These are phyloP conservation scores for Papiliotrema fonsecae DNA, from an alignment of 1,284 basidiomycete species.

Conservation along the genomic window DNA sequence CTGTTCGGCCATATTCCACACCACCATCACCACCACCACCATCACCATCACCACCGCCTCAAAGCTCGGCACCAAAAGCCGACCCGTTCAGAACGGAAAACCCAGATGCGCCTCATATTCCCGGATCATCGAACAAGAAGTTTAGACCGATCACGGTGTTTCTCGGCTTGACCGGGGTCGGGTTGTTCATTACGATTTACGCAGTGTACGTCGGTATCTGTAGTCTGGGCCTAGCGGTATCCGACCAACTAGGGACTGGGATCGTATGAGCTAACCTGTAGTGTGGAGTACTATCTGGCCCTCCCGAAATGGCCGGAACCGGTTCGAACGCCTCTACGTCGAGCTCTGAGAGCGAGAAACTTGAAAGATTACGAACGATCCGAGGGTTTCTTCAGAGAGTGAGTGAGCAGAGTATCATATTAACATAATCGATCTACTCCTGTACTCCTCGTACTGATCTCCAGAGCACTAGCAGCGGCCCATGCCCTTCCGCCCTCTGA, in stretches of 20 bases:
- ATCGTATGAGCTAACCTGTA: slow-evolving; percentile 14
- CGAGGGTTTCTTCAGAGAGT: slow-evolving; percentile 40
- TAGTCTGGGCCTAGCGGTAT: too few relatives aligned
- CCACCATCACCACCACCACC: too few relatives aligned
- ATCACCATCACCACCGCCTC: too few relatives aligned
- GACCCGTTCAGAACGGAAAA: too few relatives aligned
- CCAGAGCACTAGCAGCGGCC: slow-evolving; percentile 35
- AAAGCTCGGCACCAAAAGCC: too few relatives aligned
- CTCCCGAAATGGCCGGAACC: slow-evolving; percentile 43
- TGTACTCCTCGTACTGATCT: too few relatives aligned
- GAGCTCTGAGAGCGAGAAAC: slow-evolving; percentile 41
- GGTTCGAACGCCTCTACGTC: slow-evolving; percentile 38
- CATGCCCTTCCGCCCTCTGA: slow-evolving; percentile 20
- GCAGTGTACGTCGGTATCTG: slow-evolving; percentile 40
- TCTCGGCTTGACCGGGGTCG: slow-evolving; percentile 37
- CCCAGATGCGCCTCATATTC: too few relatives aligned
- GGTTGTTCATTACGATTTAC: slow-evolving; percentile 45
- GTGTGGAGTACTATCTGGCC: slow-evolving; percentile 46
- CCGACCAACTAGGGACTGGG: neutral
- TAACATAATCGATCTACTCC: neutral
- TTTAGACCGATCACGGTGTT: slow-evolving; percentile 32
- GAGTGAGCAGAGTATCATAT: slow-evolving; percentile 3
- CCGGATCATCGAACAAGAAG: too few relatives aligned
- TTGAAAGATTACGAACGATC: slow-evolving; percentile 36
- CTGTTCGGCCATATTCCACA: too few relatives aligned